Evolutionary conservation across 768 basidiomycete species (phyloP), one percentile per base, ranked within the genome.

Genomic region (Auricularia heimuer): DNA sequence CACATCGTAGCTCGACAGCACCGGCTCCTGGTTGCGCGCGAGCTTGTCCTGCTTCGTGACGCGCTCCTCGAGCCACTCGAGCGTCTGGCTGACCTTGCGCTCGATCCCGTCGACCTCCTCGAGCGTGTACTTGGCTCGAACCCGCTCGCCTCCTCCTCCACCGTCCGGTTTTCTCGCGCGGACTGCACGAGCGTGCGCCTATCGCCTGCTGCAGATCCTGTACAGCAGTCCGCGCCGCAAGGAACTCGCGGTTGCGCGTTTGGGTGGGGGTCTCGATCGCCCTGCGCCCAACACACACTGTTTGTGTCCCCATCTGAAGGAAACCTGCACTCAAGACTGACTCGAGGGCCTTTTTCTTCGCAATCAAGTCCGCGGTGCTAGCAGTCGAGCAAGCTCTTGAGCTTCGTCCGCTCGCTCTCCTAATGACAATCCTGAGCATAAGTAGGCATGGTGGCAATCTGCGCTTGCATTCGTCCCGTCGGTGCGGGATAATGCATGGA

Each of bases 71-170:
- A 98, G 77, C 97, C 97, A 99, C 34, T 76, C 68, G 75, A 92
- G 90, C 69, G 92, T 87, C 62, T 90, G 90, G 71, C 82, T 83
- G 65, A 97, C 77, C 65, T 85, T 80, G 72, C 80, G 84, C 75
- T 94, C 89, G n/a, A 98, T 85, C 2, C 73, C 79, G 64, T 89
- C 87, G 16, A 98, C 81, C 73, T 99, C 97, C n/a, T 87, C 89
- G 16, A 79, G 73, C 0, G 94, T 94, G 85, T 89, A 97, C 72
- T 90, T 91, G 0, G 86, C 0, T 85, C 85, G 6, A 85, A 75
- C 3, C 81, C 87, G 0, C 79, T 81, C 10, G 80, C 79, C 14
- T 80, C 76, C 29, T 29, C 29, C 68, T 90, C 90, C 3, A 77
- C 75, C 2, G 91, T 91, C 54, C 89, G 76, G 74, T 96, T 95